A percentile compares a stretch with the other conserved stretches of the same genome.
These are phyloP conservation scores for Ganoderma boninense DNA, from an alignment of 1,284 basidiomycete genomes.

Conservation along the genomic window DNA sequence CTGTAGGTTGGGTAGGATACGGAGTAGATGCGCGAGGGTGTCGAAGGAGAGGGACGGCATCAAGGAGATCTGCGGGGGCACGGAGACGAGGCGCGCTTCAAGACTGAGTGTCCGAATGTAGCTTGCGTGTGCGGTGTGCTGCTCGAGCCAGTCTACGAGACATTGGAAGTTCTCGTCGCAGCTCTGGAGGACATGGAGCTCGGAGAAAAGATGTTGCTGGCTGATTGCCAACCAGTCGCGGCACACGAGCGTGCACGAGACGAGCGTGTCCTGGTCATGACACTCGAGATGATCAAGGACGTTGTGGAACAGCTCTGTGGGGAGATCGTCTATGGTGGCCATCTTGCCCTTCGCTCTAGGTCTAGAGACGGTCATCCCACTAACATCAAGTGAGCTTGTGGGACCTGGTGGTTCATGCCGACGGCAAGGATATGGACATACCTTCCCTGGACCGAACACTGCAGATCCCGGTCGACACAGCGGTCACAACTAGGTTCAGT, in stretches of 20 bases:
- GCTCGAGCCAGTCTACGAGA: conserved; percentile 12
- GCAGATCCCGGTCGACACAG: background rate
- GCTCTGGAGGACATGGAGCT: conserved; percentile 13
- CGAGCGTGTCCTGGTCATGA: background rate
- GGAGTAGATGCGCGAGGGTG: conserved; percentile 8
- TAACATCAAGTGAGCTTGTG: background rate
- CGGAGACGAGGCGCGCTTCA: conserved; percentile 20
- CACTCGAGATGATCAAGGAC: conserved; percentile 16
- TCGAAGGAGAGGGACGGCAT: conserved; percentile 14
- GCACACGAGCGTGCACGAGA: conserved; percentile 17
- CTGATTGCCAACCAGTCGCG: conserved; percentile 21
- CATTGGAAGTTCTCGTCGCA: conserved; percentile 16
- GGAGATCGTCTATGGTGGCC: conserved; percentile 13
- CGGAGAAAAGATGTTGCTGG: conserved; percentile 19
- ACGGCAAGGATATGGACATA: background rate
- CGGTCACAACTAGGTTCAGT: no score
- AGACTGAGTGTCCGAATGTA: conserved; percentile 14
- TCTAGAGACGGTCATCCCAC: background rate
- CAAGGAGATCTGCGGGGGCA: background rate
- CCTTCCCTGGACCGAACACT: background rate
- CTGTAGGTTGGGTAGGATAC: conserved; percentile 12
- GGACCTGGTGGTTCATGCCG: background rate
- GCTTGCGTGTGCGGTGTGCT: background rate
- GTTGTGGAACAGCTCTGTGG: conserved; percentile 20
- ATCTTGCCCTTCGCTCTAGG: background rate